These are phyloP conservation scores for Chytridium lagenaria DNA, from an alignment of 371 early-diverging fungal species.

Conservation along the genomic window DNA sequence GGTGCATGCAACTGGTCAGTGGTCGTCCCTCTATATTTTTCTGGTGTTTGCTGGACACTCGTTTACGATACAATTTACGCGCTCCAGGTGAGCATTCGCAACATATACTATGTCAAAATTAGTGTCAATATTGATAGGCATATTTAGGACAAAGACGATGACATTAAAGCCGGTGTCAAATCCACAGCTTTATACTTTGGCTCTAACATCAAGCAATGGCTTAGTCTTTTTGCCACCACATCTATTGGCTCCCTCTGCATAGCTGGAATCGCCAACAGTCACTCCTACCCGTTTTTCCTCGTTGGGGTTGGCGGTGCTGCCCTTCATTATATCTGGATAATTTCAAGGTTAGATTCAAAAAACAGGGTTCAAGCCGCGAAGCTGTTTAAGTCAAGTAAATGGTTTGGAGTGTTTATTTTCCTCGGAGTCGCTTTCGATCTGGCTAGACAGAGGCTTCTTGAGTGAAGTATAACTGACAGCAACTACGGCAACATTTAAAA, in stretches of 20 bases:
- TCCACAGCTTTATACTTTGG: conserved; percentile 92
- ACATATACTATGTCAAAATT: no score
- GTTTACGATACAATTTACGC: conserved; percentile 98
- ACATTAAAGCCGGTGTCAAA: conserved; percentile 84
- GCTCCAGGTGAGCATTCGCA: conserved; percentile 66
- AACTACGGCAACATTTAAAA: neutral
- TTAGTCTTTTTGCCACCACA: conserved; percentile 74
- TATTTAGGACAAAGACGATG: conserved; percentile 92
- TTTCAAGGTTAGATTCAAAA: conserved; percentile 67
- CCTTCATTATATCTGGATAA: conserved; percentile 81
- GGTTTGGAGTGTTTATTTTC: conserved; percentile 79
- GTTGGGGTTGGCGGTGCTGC: conserved; percentile 77
- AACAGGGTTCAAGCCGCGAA: conserved; percentile 63
- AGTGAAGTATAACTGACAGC: neutral
- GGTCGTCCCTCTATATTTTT: conserved; percentile 81
- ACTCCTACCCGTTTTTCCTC: conserved; percentile 73
- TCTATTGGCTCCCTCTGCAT: conserved; percentile 72
- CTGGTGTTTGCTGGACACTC: conserved; percentile 92
- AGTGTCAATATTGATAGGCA: no score
- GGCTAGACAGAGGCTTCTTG: neutral
- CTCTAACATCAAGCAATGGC: conserved; percentile 70
- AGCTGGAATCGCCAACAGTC: conserved; percentile 82
- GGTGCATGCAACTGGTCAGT: conserved; percentile 73
- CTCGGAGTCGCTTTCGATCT: conserved; percentile 67
- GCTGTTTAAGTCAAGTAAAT: conserved; percentile 77